A percentile compares a stretch with the other conserved stretches of the same genome.
Evolutionary conservation across 164 flowering plant species (phyloP).

Genomic region (Protea cynaroides): DNA sequence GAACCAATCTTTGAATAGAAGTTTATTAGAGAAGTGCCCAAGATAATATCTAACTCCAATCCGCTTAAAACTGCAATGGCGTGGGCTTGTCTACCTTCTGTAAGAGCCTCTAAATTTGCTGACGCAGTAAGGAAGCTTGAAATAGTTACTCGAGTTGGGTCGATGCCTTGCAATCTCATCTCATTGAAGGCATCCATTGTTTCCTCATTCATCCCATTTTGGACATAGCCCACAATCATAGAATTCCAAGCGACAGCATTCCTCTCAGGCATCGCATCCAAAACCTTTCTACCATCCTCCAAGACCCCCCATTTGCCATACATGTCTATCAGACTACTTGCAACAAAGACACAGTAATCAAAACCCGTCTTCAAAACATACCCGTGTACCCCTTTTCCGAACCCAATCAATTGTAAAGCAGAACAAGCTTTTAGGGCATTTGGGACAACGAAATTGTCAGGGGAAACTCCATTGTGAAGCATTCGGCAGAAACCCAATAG

Average conservation of each 20-base stretch:
- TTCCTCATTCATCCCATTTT: conserved; percentile 60
- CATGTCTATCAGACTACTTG: conserved; percentile 70
- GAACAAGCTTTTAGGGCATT: conserved; percentile 71
- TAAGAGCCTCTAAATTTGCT: conserved; percentile 53
- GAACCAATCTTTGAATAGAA: conserved; percentile 58
- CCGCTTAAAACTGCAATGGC: conserved; percentile 48
- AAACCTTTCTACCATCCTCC: conserved; percentile 50
- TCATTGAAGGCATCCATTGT: conserved; percentile 46
- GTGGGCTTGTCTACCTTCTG: conserved; percentile 73
- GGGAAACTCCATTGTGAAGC: conserved; percentile 40
- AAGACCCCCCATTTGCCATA: conserved; percentile 70
- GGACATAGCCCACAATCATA: conserved; percentile 53
- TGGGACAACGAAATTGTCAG: conserved; percentile 66
- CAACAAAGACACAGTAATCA: conserved; percentile 53
- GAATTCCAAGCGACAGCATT: conserved; percentile 72
- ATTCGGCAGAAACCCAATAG: conserved; percentile 43
- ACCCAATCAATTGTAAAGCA: conserved; percentile 32
- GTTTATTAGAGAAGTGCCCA: conserved; percentile 63
- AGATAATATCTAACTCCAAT: conserved; percentile 44
- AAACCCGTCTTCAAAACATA: conserved; percentile 55
- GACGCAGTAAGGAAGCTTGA: conserved; percentile 61
- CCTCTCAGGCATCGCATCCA: conserved; percentile 47
- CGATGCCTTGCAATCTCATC: conserved; percentile 59
- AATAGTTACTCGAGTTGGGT: conserved; percentile 54
- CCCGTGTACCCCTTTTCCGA: conserved; percentile 70